These are phyloP conservation scores for Babesia bigemina DNA, from an alignment of 169 alveolate species.

Conservation along the genomic window DNA sequence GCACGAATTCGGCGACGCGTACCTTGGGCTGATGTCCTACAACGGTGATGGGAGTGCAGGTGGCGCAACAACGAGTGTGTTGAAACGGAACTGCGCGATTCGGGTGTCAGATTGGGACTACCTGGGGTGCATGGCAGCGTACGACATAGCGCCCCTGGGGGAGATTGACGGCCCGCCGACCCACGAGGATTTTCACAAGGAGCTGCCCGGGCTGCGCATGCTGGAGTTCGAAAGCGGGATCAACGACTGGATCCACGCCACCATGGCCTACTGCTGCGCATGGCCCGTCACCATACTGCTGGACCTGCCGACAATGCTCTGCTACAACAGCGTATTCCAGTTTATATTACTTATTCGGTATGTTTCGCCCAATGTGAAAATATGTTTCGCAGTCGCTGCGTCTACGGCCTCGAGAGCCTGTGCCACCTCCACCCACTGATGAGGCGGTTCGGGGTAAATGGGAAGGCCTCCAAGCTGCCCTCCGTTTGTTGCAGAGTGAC, in stretches of 20 bases:
- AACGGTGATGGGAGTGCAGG: background rate
- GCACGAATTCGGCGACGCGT: conserved; percentile 38
- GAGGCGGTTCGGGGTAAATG: conserved; percentile 14
- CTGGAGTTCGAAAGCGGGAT: conserved; percentile 22
- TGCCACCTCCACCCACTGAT: conserved; percentile 21
- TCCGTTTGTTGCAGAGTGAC: conserved; percentile 18
- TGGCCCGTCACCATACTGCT: conserved; percentile 46
- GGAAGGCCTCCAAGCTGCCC: background rate
- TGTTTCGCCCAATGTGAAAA: background rate
- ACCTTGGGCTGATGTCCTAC: conserved; percentile 13
- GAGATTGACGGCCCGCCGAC: background rate
- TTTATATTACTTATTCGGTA: conserved; percentile 40
- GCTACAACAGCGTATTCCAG: conserved; percentile 56
- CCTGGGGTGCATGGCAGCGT: conserved; percentile 9
- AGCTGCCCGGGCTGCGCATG: conserved; percentile 7
- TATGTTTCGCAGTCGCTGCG: conserved; percentile 30
- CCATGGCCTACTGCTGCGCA: conserved; percentile 9
- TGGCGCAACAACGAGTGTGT: background rate
- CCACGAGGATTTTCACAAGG: conserved; percentile 5
- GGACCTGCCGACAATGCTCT: conserved; percentile 13
- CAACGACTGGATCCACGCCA: conserved; percentile 23
- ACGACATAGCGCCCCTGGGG: conserved; percentile 9
- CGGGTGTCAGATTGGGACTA: conserved; percentile 27
- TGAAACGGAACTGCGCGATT: conserved; percentile 23
- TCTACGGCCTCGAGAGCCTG: conserved; percentile 48